Conservation (phyloP, 768 basidiomycete species). For the Calocera viscosa region DNA sequence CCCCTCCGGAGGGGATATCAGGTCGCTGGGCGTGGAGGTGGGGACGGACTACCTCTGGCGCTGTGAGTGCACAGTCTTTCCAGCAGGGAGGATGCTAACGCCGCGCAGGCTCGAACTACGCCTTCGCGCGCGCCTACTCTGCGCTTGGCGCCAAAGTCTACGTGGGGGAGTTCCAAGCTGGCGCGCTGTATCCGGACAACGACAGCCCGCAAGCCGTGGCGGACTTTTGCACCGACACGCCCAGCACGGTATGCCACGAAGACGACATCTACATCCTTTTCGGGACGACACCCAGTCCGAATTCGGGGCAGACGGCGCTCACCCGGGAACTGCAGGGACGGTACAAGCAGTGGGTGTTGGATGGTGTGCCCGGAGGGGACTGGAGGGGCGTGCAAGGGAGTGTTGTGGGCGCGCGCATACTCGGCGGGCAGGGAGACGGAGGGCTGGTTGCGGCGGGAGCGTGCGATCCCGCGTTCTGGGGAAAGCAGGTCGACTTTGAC, state of each 20-base stretch:
- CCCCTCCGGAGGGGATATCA: neutral
- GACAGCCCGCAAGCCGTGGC: constrained; percentile 24
- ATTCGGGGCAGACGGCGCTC: constrained; percentile 43
- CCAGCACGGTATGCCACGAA: constrained; percentile 59
- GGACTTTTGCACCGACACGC: constrained; percentile 39
- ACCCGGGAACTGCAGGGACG: constrained; percentile 54
- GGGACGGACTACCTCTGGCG: constrained; percentile 62
- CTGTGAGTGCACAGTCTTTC: constrained; percentile 22
- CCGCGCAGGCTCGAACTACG: constrained; percentile 43
- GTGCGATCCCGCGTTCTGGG: constrained; percentile 60
- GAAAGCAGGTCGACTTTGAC: constrained; percentile 48
- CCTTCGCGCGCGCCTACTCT: constrained; percentile 58
- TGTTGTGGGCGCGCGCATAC: constrained; percentile 43
- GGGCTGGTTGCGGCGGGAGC: constrained; percentile 38
- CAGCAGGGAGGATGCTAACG: neutral
- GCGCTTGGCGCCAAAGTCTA: constrained; percentile 50
- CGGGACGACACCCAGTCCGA: constrained; percentile 48
- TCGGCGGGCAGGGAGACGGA: constrained; percentile 42
- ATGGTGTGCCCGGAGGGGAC: constrained; percentile 4
- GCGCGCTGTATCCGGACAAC: constrained; percentile 63
- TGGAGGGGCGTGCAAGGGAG: constrained; percentile 14
- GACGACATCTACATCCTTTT: constrained; percentile 69
- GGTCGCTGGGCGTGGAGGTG: constrained; percentile 30
- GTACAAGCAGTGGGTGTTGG: constrained; percentile 37
- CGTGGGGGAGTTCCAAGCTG: constrained; percentile 51